Evolutionary conservation across 805 yeast species (phyloP), one percentile per base, ranked within the genome.

Genomic region (Scheffersomyces stipitis): DNA sequence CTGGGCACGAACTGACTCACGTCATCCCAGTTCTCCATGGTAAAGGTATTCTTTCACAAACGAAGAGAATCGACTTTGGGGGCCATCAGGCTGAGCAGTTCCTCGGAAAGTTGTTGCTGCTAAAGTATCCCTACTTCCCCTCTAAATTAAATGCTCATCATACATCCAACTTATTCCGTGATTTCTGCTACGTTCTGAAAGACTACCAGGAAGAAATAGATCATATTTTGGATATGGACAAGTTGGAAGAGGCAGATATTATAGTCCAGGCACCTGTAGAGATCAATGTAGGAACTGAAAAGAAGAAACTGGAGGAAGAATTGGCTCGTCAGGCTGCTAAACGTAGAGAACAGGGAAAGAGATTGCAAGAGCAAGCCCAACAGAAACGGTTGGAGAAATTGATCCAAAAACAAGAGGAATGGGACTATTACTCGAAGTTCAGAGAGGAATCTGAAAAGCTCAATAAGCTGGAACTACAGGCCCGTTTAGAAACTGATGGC

Each of bases 81-180:
- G 98, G 96, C 8, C 76, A 78, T 43, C 85, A 78, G 30, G 75
- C 90, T 1, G 76, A 73, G 20, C 78, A 74, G 27, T 90, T 74
- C 48, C 57, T 93, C 54, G 75, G 73, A 39, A 75, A 71, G 46
- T 71, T 83, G 24, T 62, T 93, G 33, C 72, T 80, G 2, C 68
- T 93, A 52, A 93, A 93, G 58, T 93, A 93, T 60, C 98, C 99
- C 1, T 83, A 80, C 49, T 93, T 90, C 58, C 98, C 99, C 4
- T 65, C 86, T 1, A 83, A 80, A 46, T 64, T 91, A 36, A 69
- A 80, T 5, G 62, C 67, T 9, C 66, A 69, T 38, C 95, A 91
- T 53, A 75, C 83, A 9, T 80, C 83, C 33, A 64, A 75, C 38
- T 60, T 93, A 53, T 73, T 89, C 28, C 76, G 84, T 29, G 85